Evolutionary conservation across 202 grass and related monocot genomes (phyloP).

Genomic region (Panicum virgatum): DNA sequence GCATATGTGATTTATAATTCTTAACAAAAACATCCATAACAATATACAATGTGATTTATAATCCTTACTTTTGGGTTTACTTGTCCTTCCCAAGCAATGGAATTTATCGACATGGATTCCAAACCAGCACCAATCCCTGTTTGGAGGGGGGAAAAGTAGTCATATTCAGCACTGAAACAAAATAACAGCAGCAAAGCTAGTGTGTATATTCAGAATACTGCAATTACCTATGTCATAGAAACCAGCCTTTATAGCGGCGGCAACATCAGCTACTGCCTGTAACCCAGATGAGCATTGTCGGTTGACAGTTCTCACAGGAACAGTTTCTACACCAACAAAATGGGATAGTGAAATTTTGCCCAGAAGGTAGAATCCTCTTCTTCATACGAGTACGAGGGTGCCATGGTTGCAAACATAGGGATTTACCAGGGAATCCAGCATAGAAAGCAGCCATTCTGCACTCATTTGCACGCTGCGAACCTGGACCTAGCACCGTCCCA

Average conservation of each 20-base stretch:
- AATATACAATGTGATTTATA: not conserved
- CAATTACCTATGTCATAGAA: slow-evolving; percentile 88
- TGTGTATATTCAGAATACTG: not conserved
- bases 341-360: not conserved
- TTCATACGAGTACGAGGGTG: not conserved
- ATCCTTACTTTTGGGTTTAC: slow-evolving; percentile 78
- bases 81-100: slow-evolving; percentile 73
- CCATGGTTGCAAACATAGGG: not conserved
- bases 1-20: too few relatives aligned
- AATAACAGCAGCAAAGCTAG: not conserved
- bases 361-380: not conserved
- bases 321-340: slow-evolving; percentile 55
- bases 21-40: not conserved
- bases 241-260: slow-evolving; percentile 85
- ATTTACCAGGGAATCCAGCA: slow-evolving; percentile 90
- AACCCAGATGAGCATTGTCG: slow-evolving; percentile 91
- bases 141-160: slow-evolving; percentile 2
- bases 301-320: slow-evolving; percentile 93
- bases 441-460: slow-evolving; percentile 94
- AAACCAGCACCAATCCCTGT: slow-evolving; percentile 92
- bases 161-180: slow-evolving; percentile 22
- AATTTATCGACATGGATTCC: slow-evolving; percentile 81
- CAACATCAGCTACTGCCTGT: slow-evolving; percentile 92
- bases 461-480: slow-evolving; percentile 83
- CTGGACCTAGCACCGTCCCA: slow-evolving; percentile 73